Base-by-base conservation (phyloP, 2,329 filamentous ascomycete genomes). In the Dryadomyces quercivorus region DNA sequence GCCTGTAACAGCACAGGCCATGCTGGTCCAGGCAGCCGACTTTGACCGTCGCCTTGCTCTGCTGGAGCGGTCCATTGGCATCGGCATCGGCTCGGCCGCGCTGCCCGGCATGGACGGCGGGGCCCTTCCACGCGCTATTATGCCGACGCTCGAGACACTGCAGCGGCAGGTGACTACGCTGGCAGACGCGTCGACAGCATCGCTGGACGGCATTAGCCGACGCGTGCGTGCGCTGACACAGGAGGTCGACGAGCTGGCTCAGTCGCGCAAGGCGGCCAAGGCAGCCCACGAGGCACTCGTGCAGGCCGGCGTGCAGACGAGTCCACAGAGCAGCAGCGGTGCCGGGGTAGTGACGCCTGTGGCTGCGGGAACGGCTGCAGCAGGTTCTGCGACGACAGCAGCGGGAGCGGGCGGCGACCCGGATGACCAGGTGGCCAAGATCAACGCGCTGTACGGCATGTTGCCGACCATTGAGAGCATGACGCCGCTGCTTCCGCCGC, bases 381-480 rank as follows among this genome's bases (percentile, higher is more conserved):
- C 62, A 64, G 16, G 38, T 42, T 15, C 38, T 9, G 42, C 16
- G 10, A 16, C 16, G n/a, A 9, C 42, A 18, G 18, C 42, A 18
- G 18, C 18, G 8, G 42, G 15, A 2, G 9, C 67, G 61, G 8
- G 3, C 44, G 47, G 54, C 65, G 52, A 26, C 31, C 71, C 78
- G 55, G 75, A 84, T 59, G 89, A 95, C 62, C 86, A 94, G 62
- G 78, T 83, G 44, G 78, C 87, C 53, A 95, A 95, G 67, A 86
- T 98, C 66, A 93, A 95, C 60, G 88, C 91, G 1, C 78, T 98
- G 5, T 96, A 96, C 68, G 86, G 87, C 1, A 88, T 89, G 3
- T 73, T 98, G 16, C 85, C 90, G 1, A 93, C 88, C 0, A 93
- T 98, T 56, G 90, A 95, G 68, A 86, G 78, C 55, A 75, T 98